Evolutionary conservation across 768 basidiomycete species (phyloP).

Genomic region (Leccinellum albellum): DNA sequence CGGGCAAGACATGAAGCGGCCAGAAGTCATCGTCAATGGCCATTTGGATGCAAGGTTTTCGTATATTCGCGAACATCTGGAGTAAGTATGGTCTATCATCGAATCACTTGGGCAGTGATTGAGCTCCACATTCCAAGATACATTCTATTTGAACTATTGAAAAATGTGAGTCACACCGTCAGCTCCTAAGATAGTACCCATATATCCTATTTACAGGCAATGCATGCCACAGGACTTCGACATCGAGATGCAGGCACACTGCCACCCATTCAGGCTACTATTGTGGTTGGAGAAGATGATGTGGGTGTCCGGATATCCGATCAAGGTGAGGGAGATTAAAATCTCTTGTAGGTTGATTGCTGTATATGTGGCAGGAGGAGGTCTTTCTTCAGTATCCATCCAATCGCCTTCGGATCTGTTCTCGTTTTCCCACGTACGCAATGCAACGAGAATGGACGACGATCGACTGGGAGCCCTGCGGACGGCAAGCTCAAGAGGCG

Average conservation of each 20-base stretch:
- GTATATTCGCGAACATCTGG: conserved; percentile 84
- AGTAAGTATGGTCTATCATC: conserved; percentile 43
- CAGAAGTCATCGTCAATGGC: conserved; percentile 70
- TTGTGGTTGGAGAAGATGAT: conserved; percentile 69
- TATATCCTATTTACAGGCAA: conserved; percentile 44
- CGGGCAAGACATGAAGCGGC: conserved; percentile 41
- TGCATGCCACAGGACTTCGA: conserved; percentile 60
- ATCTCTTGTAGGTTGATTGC: not conserved
- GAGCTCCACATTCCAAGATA: conserved; percentile 45
- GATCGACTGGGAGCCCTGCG: conserved; percentile 67
- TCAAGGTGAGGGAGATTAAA: conserved; percentile 51
- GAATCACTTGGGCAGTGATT: not conserved
- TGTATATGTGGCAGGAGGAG: conserved; percentile 54
- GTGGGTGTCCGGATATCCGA: conserved; percentile 87
- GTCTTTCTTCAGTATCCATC: conserved; percentile 53
- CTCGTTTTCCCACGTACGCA: conserved; percentile 85
- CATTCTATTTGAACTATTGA: conserved; percentile 84
- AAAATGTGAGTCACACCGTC: conserved; percentile 58
- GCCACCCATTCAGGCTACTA: conserved; percentile 71
- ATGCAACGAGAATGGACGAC: conserved; percentile 63
- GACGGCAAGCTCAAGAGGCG: conserved; percentile 55
- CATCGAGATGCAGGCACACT: conserved; percentile 41
- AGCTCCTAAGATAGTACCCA: not conserved
- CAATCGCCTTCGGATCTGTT: conserved; percentile 73
- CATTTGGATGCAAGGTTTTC: conserved; percentile 67